Evolutionary conservation across 345 rosid species (phyloP).

Genomic region (Excoecaria cochinchinensis): DNA sequence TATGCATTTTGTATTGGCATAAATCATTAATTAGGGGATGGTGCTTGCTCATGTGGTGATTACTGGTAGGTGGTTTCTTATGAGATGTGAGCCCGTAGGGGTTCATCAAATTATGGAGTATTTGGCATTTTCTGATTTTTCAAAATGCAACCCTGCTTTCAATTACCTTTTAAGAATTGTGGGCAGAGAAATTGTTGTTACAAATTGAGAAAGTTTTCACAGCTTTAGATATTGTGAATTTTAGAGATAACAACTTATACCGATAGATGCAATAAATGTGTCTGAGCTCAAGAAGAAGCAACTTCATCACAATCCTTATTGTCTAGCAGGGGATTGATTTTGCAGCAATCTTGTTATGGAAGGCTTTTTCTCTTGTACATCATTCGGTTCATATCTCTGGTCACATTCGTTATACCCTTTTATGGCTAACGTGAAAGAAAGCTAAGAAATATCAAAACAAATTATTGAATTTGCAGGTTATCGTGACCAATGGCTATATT

Average conservation of each 20-base stretch:
- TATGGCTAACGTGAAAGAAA: no score
- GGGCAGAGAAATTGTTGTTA: slow-evolving; percentile 46
- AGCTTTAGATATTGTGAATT: slow-evolving; percentile 52
- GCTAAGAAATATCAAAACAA: no score
- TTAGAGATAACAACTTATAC: slow-evolving; percentile 44
- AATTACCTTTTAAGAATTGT: slow-evolving; percentile 43
- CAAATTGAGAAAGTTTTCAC: slow-evolving; percentile 62
- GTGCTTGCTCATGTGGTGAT: slow-evolving; percentile 24
- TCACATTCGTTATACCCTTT: background rate
- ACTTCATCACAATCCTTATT: background rate
- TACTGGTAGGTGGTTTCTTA: slow-evolving; percentile 16
- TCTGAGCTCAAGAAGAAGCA: background rate
- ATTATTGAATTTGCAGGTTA: background rate
- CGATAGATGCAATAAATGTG: no score
- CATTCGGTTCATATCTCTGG: background rate
- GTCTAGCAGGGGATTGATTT: background rate
- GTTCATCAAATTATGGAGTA: background rate
- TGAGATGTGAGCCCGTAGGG: background rate
- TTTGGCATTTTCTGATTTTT: background rate
- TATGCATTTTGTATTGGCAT: no score
- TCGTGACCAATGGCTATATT: no score
- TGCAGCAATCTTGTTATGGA: background rate
- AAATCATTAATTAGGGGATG: no score
- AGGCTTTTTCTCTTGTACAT: background rate
- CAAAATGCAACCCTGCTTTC: slow-evolving; percentile 30